phyloP scores from a whole-genome alignment of 2,329 filamentous ascomycete species.

The Colletotrichum lini region DNA sequence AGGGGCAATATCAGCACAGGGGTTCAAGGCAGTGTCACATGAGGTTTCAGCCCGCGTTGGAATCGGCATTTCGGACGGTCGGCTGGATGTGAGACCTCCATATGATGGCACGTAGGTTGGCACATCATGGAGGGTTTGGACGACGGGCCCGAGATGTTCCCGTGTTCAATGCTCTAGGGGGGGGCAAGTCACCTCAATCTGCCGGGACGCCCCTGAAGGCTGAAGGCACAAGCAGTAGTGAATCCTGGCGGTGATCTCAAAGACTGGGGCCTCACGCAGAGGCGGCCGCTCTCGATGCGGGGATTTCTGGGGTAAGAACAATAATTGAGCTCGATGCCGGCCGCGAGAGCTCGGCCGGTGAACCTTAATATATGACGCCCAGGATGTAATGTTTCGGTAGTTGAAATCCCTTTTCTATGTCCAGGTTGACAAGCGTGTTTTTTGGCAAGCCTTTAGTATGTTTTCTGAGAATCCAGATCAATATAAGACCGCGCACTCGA shows the following conservation, averaged over 20 bases:
- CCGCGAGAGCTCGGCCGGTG: neutral
- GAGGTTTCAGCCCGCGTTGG: constrained; percentile 17
- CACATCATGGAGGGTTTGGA: neutral
- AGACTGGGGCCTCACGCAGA: neutral
- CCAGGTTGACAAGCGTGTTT: neutral
- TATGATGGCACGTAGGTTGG: too few species aligned
- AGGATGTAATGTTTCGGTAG: constrained; percentile 2
- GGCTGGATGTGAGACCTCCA: neutral
- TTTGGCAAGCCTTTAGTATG: neutral
- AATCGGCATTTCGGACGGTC: neutral
- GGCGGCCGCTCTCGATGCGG: constrained; percentile 5
- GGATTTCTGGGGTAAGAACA: neutral
- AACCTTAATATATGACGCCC: constrained; percentile 3
- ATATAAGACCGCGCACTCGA: constrained; percentile 1
- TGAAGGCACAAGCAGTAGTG: neutral
- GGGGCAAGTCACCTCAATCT: too few species aligned
- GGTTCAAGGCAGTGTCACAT: neutral
- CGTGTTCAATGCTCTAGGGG: neutral
- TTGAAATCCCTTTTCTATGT: neutral
- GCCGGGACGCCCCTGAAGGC: neutral
- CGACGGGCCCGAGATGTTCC: neutral
- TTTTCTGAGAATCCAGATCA: neutral
- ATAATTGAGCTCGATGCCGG: neutral
- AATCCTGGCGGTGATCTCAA: neutral
- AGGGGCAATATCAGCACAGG: neutral